Conservation (phyloP, 805 yeast genomes). For the Cyberlindnera meyerae region DNA sequence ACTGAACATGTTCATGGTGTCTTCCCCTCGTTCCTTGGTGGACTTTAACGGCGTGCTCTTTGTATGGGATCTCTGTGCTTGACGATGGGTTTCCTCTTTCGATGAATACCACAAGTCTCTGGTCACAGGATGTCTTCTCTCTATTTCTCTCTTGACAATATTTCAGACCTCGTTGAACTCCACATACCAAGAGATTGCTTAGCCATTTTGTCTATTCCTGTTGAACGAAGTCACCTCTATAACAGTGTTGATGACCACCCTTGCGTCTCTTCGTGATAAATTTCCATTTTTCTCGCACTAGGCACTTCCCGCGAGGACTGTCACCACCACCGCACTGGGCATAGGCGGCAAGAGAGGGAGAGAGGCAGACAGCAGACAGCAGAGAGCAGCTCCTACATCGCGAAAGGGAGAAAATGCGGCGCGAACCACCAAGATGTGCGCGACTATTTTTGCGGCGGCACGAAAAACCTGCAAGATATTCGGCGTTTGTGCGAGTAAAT, state of each 20-base stretch:
- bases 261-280: constrained; percentile 13
- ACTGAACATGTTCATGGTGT: too few species aligned
- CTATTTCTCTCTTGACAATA: constrained; percentile 1
- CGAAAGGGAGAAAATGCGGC: too few species aligned
- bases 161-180: not conserved
- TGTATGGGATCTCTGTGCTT: too few species aligned
- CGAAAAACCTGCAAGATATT: not conserved
- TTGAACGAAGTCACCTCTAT: constrained; percentile 5
- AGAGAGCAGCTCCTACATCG: too few species aligned
- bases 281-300: constrained; percentile 17
- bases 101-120: too few species aligned
- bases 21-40: too few species aligned
- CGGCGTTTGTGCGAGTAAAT: constrained; percentile 2
- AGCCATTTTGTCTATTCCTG: constrained; percentile 35
- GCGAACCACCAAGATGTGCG: not conserved
- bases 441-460: not conserved
- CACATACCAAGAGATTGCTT: constrained; percentile 47
- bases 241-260: constrained; percentile 2
- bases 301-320: not conserved
- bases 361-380: too few species aligned
- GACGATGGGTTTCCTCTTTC: too few species aligned
- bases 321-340: too few species aligned
- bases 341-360: too few species aligned
- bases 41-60: too few species aligned
- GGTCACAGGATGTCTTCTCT: not conserved